These are phyloP conservation scores for Setaria italica DNA, from an alignment of 202 grass and related monocot species.

Conservation along the genomic window DNA sequence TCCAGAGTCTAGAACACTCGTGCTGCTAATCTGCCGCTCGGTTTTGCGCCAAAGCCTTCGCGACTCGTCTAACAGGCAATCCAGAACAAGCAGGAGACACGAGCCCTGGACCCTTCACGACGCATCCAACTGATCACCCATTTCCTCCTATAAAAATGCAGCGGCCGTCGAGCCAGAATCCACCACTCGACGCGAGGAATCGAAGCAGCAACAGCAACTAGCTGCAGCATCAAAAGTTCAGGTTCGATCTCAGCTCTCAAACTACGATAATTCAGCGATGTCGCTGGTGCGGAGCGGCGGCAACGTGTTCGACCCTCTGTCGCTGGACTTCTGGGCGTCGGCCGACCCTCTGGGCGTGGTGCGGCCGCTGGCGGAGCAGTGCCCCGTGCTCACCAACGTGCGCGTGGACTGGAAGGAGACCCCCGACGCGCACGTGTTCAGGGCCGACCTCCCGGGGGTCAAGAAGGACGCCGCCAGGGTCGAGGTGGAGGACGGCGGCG, in stretches of 20 bases:
- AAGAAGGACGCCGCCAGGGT: conserved; percentile 50
- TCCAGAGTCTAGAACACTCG: conserved; percentile 21
- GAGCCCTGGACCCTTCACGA: conserved; percentile 33
- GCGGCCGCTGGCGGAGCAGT: conserved; percentile 39
- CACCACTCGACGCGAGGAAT: not conserved
- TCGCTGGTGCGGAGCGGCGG: conserved; percentile 22
- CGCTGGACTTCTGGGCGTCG: conserved; percentile 48
- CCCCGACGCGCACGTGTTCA: conserved; percentile 52
- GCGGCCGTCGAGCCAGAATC: not conserved
- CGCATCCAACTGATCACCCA: not conserved
- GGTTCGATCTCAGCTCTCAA: no score
- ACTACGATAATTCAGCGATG: not conserved
- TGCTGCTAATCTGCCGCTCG: not conserved
- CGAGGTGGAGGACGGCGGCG: conserved; percentile 55
- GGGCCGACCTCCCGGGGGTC: conserved; percentile 51
- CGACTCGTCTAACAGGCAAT: conserved; percentile 1
- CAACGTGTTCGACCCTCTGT: conserved; percentile 40
- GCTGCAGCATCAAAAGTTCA: not conserved
- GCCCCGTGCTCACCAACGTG: conserved; percentile 48
- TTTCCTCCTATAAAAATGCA: conserved; percentile 1
- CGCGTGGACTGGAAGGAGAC: conserved; percentile 75
- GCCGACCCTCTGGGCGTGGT: conserved; percentile 45
- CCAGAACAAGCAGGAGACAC: conserved; percentile 30
- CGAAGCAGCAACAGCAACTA: not conserved
- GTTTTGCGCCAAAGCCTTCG: not conserved